Conservation (phyloP, 331 rosid species). For the Malus hybrid region DNA sequence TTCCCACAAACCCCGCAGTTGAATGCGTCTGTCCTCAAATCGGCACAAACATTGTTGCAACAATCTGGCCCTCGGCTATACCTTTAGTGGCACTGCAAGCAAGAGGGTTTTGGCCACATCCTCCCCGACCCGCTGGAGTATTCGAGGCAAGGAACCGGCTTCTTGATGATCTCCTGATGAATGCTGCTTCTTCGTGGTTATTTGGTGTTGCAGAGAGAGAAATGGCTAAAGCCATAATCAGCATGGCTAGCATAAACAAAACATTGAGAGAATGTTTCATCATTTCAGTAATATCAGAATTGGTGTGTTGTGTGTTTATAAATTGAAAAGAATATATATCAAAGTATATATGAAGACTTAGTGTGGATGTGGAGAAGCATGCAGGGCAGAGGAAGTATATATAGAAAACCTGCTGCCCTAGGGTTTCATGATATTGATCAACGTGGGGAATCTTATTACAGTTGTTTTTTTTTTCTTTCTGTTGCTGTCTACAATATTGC, state of each 20-base stretch:
- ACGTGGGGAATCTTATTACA: too few species aligned
- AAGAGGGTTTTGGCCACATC: constrained; percentile 27
- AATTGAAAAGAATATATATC: too few species aligned
- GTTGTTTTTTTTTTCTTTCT: too few species aligned
- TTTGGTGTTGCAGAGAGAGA: constrained; percentile 26
- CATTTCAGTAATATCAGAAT: background rate
- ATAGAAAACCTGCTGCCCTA: background rate
- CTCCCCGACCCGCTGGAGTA: background rate
- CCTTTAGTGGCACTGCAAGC: constrained; percentile 23
- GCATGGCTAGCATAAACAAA: constrained; percentile 5
- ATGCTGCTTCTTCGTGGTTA: background rate
- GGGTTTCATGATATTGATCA: too few species aligned
- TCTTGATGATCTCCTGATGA: background rate
- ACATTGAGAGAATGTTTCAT: constrained; percentile 21
- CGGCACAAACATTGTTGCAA: constrained; percentile 10
- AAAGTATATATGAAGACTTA: too few species aligned
- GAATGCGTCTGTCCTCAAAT: background rate
- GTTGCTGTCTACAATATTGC: background rate
- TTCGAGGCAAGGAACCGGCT: background rate
- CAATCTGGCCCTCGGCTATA: constrained; percentile 17
- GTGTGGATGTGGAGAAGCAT: background rate
- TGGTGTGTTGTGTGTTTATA: too few species aligned
- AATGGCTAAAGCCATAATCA: constrained; percentile 19
- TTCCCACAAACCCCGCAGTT: background rate
- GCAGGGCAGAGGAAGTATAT: background rate